phyloP scores from a whole-genome alignment of 2,329 filamentous ascomycete genomes.

The Teratosphaeria zuluensis region DNA sequence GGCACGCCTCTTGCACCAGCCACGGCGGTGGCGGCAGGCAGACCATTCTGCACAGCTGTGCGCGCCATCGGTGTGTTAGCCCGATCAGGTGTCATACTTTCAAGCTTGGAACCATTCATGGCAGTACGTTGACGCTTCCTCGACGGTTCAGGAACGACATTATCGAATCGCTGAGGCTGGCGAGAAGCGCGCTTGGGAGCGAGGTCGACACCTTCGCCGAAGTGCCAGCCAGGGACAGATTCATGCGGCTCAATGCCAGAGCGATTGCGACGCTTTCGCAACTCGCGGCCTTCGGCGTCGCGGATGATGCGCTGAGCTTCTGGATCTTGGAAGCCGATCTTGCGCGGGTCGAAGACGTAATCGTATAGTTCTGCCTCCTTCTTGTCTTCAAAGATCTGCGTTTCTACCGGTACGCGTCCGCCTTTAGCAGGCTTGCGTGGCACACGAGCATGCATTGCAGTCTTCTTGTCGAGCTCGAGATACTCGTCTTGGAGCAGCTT shows the following conservation, averaged over 20 bases:
- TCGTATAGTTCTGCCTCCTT: slow-evolving; percentile 53
- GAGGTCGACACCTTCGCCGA: slow-evolving; percentile 18
- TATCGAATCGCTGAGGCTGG: slow-evolving; percentile 23
- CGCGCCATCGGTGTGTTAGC: slow-evolving; percentile 7
- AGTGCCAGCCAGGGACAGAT: slow-evolving; percentile 16
- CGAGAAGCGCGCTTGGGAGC: slow-evolving; percentile 14
- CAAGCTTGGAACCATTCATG: slow-evolving; percentile 6
- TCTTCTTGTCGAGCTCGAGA: slow-evolving; percentile 44
- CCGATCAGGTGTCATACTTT: slow-evolving; percentile 17
- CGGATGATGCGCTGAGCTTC: slow-evolving; percentile 42
- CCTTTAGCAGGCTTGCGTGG: slow-evolving; percentile 44
- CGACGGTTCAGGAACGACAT: slow-evolving; percentile 12
- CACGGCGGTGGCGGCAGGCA: slow-evolving; percentile 6
- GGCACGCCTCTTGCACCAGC: slow-evolving; percentile 15
- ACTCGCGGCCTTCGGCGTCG: slow-evolving; percentile 37
- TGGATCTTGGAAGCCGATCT: slow-evolving; percentile 45
- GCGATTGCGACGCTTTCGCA: slow-evolving; percentile 35
- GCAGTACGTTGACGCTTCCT: slow-evolving; percentile 15
- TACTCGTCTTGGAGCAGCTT: slow-evolving; percentile 52
- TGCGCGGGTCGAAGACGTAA: slow-evolving; percentile 47
- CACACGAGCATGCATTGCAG: slow-evolving; percentile 41
- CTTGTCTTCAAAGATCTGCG: slow-evolving; percentile 46
- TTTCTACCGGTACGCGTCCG: slow-evolving; percentile 36
- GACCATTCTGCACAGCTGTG: slow-evolving; percentile 11
- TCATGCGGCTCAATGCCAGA: slow-evolving; percentile 9